phyloP scores from a whole-genome alignment of 2,329 filamentous ascomycete genomes.

The Sarocladiaceae sp. region DNA sequence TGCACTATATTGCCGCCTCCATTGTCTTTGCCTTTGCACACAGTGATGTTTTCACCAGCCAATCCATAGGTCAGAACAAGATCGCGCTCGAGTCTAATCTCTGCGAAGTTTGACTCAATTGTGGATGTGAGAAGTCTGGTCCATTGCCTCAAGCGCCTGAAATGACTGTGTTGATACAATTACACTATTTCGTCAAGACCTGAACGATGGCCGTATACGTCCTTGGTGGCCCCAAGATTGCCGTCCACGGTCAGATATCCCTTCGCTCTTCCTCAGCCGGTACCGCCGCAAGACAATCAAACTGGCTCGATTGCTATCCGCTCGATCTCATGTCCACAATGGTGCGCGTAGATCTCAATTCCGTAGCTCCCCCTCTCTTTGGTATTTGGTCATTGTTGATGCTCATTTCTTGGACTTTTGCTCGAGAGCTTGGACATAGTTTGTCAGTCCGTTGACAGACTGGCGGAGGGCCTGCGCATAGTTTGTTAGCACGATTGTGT shows the following conservation, averaged over 20 bases:
- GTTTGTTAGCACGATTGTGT: not conserved
- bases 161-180: slow-evolving; percentile 7
- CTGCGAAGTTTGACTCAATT: too few species aligned
- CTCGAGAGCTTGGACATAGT: slow-evolving; percentile 78
- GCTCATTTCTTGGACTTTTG: slow-evolving; percentile 69
- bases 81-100: too few species aligned
- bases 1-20: not conserved
- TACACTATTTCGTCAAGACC: slow-evolving; percentile 19
- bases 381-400: slow-evolving; percentile 41
- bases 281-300: too few species aligned
- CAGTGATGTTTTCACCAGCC: not conserved
- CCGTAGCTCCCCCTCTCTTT: slow-evolving; percentile 4
- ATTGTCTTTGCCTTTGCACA: not conserved
- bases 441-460: slow-evolving; percentile 80
- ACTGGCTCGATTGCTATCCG: too few species aligned
- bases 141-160: not conserved
- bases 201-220: too few species aligned
- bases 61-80: too few species aligned
- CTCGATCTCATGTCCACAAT: slow-evolving; percentile 1
- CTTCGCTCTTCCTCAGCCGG: too few species aligned
- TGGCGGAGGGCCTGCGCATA: slow-evolving; percentile 70
- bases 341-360: not conserved
- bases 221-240: too few species aligned
- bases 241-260: too few species aligned
- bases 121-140: too few species aligned